Evolutionary conservation across 2,329 filamentous ascomycete genomes (phyloP), one percentile per base, ranked within the genome.

Genomic region (Whalleya microplaca): DNA sequence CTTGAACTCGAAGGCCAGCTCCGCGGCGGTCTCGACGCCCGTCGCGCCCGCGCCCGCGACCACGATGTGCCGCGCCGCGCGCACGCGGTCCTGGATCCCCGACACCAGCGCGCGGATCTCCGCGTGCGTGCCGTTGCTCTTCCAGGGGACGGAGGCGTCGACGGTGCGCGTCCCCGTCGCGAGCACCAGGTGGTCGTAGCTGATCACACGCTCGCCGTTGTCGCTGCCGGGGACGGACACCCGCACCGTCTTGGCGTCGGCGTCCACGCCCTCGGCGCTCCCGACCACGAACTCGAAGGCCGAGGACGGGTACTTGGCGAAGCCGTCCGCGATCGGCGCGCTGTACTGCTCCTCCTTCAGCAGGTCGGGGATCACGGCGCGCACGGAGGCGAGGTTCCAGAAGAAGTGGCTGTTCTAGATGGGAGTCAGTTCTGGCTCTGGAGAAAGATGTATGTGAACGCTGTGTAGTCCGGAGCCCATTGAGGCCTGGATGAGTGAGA

Each of bases 161-260:
- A 73, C 66, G 43, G 73, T 70, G 59, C 78, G 76, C 18, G 83
- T 73, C 43, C 84, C 84, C 0, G 83, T 86, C 16, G 83, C 82
- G 41, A 86, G 68, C 42, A 86, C 80, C 45, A 86, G 78, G 61
- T 84, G 80, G 69, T 84, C 81, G 67, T 86, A 86, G 48, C 66
- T 50, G 12, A 83, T 48, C 14, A 65, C 65, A 40, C 72, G 70
- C 53, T 69, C 60, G 23, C 52, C 58, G 32, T 56, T 67, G 32
- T 53, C 58, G 32, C 56, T 67, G 37, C 72, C 71, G n/a, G 63
- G 62, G 2, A 64, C 52, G 18, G 64, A 51, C 19, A 84, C 73
- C n/a, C 73, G 72, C 49, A 82, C 75, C 8, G 75, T 75, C 58
- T 77, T 76, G 46, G 70, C 68, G 16, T 69, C 48, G 2, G 72